Base-by-base conservation (phyloP, 345 rosid species). In the Eucalyptus dawsonii region DNA sequence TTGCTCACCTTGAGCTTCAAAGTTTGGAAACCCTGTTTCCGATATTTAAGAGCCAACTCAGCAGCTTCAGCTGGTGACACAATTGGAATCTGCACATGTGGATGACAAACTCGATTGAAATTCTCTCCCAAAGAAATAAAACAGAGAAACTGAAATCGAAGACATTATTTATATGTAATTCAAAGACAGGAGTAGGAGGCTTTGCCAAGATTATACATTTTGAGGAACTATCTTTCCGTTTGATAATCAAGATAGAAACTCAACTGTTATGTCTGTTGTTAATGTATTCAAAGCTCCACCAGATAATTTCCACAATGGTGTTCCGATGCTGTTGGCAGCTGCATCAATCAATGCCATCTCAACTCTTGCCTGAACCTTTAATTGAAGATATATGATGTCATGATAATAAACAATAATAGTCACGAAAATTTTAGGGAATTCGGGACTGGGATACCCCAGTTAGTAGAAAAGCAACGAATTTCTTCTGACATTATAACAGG, bases 321-420 rank as follows among this genome's bases (percentile, higher is more conserved):
- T 69, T 80, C 93, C 91, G 60, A 95, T 90, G 91, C 97, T 95
- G 80, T 93, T 94, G 89, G 99, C 96, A 87, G 89, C 96, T 87
- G 99, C 98, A 94, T 96, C 97, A 88, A 97, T 94, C 93, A 95
- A 88, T 31, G 99, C 98, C 99, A 97, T 97, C 95, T 97, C 99
- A 53, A 97, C 90, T 76, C 98, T 99, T 0, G 96, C 98, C 91
- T 95, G 94, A 86, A 96, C 98, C 99, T 97, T 87, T 51, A 37
- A 25, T 29, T 22, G 44, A 42, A 34, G 42, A 50, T 45, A 72
- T 25, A 37, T 11, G 50, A 90, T 88, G 37, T 11, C 27, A 76
- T 21, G 45, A 72, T 72, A 72, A 72, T 37, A 72, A 65, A 65
- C 37, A n/a, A 65, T 65, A 65, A 29, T n/a, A 37, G 83, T 76